phyloP scores from a whole-genome alignment of 2,329 filamentous ascomycete species.

The Pestalotiopsis sp. region DNA sequence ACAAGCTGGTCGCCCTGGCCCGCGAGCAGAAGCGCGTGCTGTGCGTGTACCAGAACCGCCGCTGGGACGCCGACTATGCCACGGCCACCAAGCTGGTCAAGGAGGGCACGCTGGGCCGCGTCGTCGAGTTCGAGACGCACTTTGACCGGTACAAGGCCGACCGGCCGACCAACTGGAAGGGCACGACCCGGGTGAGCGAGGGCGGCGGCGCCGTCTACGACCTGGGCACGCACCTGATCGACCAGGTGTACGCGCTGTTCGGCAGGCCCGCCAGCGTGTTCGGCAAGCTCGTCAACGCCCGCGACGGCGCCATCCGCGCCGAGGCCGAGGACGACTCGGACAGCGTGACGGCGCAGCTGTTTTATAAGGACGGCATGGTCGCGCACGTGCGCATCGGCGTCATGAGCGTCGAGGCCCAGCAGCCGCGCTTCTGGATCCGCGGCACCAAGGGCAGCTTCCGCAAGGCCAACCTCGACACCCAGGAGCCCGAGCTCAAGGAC shows the following conservation, averaged over 20 bases:
- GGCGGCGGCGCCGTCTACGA: slow-evolving; percentile 74
- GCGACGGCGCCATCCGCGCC: slow-evolving; percentile 47
- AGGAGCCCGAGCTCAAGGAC: slow-evolving; percentile 71
- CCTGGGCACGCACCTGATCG: slow-evolving; percentile 74
- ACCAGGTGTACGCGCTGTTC: slow-evolving; percentile 73
- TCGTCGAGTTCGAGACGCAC: slow-evolving; percentile 78
- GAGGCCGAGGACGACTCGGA: slow-evolving; percentile 51
- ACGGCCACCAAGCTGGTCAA: slow-evolving; percentile 66
- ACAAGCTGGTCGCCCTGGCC: slow-evolving; percentile 60
- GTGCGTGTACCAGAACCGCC: slow-evolving; percentile 75
- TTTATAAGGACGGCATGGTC: slow-evolving; percentile 65
- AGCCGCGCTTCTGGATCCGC: slow-evolving; percentile 77
- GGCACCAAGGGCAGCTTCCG: slow-evolving; percentile 75
- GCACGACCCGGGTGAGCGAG: slow-evolving; percentile 55
- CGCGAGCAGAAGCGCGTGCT: slow-evolving; percentile 53
- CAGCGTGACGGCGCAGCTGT: slow-evolving; percentile 64
- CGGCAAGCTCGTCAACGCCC: slow-evolving; percentile 68
- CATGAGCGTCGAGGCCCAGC: slow-evolving; percentile 68
- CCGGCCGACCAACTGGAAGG: slow-evolving; percentile 69
- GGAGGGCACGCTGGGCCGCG: slow-evolving; percentile 64
- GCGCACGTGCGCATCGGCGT: slow-evolving; percentile 72
- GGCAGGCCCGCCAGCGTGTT: slow-evolving; percentile 70
- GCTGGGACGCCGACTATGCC: slow-evolving; percentile 78
- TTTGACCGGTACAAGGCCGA: slow-evolving; percentile 74
- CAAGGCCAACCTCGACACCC: slow-evolving; percentile 71